A percentile compares a stretch with the other conserved stretches of the same genome.
phyloP scores from a whole-genome alignment of 2,329 filamentous ascomycete genomes.

The Endoconidiophora laricicola region DNA sequence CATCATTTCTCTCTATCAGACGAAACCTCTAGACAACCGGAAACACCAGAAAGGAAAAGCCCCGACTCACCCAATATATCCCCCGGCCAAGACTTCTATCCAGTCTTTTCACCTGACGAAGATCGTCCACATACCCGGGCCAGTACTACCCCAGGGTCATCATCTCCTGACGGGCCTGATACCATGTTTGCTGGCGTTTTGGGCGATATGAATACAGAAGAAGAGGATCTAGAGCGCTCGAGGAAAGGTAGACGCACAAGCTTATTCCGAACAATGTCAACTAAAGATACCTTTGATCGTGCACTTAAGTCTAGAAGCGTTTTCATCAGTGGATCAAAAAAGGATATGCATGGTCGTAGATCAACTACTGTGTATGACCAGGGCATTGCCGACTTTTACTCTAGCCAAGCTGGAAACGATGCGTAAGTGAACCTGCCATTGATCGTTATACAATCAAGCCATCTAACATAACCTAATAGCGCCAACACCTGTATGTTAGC shows the following conservation, averaged over 20 bases:
- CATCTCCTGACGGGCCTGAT: constrained; percentile 2
- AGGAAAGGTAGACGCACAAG: constrained; percentile 10
- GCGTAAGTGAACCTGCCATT: constrained; percentile 5
- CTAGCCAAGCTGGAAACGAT: constrained; percentile 9
- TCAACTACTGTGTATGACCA: constrained; percentile 5
- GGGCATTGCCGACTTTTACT: constrained; percentile 9
- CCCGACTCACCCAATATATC: not conserved
- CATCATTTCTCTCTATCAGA: not conserved
- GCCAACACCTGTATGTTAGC: constrained; percentile 10
- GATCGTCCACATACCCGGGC: constrained; percentile 3
- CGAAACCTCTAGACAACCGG: not conserved
- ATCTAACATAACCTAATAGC: constrained; percentile 2
- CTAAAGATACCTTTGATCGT: constrained; percentile 1
- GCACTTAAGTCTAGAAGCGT: constrained; percentile 3
- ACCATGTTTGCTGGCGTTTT: constrained; percentile 11
- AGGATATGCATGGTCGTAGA: constrained; percentile 1
- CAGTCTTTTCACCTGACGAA: constrained; percentile 5
- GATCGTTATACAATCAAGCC: not conserved
- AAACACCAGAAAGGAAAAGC: not conserved
- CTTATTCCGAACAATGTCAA: constrained; percentile 10
- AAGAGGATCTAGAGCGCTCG: not conserved
- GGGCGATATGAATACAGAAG: constrained; percentile 4
- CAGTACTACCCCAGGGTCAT: not conserved
- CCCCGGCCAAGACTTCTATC: not conserved
- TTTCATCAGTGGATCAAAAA: constrained; percentile 3